Base-by-base conservation (phyloP, 176 grass and related monocot species). In the Ensete ventricosum region DNA sequence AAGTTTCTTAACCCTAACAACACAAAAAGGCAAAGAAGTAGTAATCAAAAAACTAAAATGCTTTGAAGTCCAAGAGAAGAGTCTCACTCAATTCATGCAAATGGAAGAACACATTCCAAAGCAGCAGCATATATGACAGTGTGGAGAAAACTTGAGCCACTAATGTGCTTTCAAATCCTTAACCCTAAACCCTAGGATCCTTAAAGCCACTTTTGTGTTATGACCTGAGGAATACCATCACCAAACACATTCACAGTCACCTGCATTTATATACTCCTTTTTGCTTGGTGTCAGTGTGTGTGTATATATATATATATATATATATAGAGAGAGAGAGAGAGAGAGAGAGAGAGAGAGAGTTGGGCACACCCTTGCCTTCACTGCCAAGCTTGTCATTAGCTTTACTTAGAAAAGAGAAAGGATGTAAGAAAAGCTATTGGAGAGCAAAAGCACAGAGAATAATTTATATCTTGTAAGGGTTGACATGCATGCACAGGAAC, bases 371-470 rank as follows among this genome's bases (percentile, higher is more conserved):
- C 82, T 98, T 83, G 34, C 94, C 94, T 97, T 91, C 94, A 87
- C 80, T 89, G 79, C 90, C 88, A 93, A 98, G 90, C 84, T 91
- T 98, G 88, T 89, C 90, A 89, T 82, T 93, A 74, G 68, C 90
- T 87, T 92, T 93, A 77, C 81, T 73, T 76, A 82, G 80, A 79
- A 76, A 81, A 86, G 53, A 75, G 81, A 67, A 78, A 76, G 34
- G 34, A 43, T 43, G 34, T 54, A 64, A 64, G 77, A 62, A 82
- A 79, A 53, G 64, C 66, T 71, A 73, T 81, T 49, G 77, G 23
- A 50, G 75, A 67, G 71, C 73, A 84, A 85, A 89, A 83, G 82
- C 65, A 54, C 54, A 71, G 73, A 8, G 72, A 69, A 13, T 71
- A 69, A 13, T 71, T 83, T 83, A 78, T 43, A 76, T 84, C 79